Conservation (phyloP, 1,284 basidiomycete genomes). For the Sphagnurus paluster region DNA sequence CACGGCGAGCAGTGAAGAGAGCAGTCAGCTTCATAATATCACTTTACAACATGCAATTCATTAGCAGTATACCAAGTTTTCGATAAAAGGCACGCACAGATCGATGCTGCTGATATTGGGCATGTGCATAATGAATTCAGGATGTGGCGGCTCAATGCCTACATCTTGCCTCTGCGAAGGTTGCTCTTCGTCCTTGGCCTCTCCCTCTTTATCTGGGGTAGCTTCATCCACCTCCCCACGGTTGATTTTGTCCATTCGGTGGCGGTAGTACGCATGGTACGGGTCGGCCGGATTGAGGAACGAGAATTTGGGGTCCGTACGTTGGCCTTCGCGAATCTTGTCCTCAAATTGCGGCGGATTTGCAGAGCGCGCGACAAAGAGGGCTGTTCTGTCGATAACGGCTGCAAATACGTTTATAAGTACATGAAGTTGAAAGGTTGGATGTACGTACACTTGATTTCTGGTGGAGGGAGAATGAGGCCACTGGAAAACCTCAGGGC, state of each 20-base stretch:
- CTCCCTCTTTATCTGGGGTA: conserved; percentile 44
- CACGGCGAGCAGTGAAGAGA: conserved; percentile 92
- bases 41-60: conserved; percentile 37
- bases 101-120: conserved; percentile 91
- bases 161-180: conserved; percentile 44
- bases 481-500: conserved; percentile 71
- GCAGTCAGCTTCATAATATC: conserved; percentile 94
- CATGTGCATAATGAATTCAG: conserved; percentile 87
- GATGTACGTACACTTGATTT: conserved; percentile 77
- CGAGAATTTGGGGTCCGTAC: conserved; percentile 94
- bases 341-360: conserved; percentile 91
- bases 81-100: conserved; percentile 59
- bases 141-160: conserved; percentile 79
- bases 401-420: conserved; percentile 42
- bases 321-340: conserved; percentile 93
- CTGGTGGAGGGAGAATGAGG: conserved; percentile 89
- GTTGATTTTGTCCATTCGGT: conserved; percentile 79
- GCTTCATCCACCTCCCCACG: conserved; percentile 73
- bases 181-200: conserved; percentile 37
- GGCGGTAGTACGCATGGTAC: conserved; percentile 95
- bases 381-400: conserved; percentile 95
- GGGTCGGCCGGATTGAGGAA: conserved; percentile 95
- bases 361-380: conserved; percentile 89
- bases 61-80: conserved; percentile 6
- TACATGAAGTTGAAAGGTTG: conserved; percentile 6